Evolutionary conservation across 2,329 filamentous ascomycete genomes (phyloP), one percentile per base, ranked within the genome.

Genomic region (Xylariaceae sp.): DNA sequence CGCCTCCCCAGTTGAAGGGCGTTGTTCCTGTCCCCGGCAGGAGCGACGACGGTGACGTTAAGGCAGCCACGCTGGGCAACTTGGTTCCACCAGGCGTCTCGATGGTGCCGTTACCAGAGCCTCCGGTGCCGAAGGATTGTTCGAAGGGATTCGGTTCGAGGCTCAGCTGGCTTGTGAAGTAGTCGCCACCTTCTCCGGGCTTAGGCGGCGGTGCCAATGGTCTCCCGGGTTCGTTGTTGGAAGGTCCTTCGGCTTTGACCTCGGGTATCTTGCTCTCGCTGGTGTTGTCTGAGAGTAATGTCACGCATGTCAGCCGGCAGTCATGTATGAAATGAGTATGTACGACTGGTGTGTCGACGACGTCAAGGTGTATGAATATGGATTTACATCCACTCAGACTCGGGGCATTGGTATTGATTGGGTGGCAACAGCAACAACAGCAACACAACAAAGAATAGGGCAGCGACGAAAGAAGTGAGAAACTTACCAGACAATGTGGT

Each of bases 131-230:
- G 65, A 98, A 98, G 6, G 92, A 96, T 68, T 93, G 88, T 66
- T 97, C 93, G 62, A 98, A 97, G 7, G 93, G 92, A 68, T 98
- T 97, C 49, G 90, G 90, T 73, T 97, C 93, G 65, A 86, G 79
- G 58, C 80, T 84, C 64, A 90, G 76, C 52, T 78, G 73, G 47
- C 72, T 75, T 42, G 78, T 77, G 65, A 88, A 89, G 67, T 86
- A 88, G 61, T 89, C 85, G 27, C 50, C 49, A 4, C 42, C 49
- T 62, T 78, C 77, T 52, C 70, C 70, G 44, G 82, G 79, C 67
- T 83, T 83, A 48, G 84, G 85, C 45, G 85, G 84, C 56, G 85
- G 84, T 55, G 83, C 82, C 61, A 88, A 76, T 45, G 83, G 80
- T 68, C 80, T 81, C 60, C 80, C 72, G 44, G 70, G 65, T 63